phyloP scores from a whole-genome alignment of 768 basidiomycete species.

The Dacryopinax spathularia region DNA sequence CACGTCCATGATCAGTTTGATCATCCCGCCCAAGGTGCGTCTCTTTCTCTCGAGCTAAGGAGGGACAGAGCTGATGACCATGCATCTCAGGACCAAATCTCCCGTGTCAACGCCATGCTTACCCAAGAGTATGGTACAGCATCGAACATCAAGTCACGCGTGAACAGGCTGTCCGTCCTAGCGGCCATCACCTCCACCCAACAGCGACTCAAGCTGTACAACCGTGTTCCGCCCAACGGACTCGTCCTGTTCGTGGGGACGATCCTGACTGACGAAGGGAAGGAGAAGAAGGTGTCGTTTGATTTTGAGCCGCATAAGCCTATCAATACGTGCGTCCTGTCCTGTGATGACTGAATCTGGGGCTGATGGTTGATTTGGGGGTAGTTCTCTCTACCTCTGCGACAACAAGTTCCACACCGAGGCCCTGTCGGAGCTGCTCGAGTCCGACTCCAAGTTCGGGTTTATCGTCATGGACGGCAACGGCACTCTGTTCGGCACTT shows the following conservation, averaged over 20 bases:
- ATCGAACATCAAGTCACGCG: constrained; percentile 99
- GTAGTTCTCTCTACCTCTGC: constrained; percentile 89
- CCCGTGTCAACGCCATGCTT: constrained; percentile 85
- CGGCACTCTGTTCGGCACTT: constrained; percentile 87
- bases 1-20: constrained; percentile 97
- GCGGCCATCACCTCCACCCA: constrained; percentile 98
- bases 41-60: not conserved
- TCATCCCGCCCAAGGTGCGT: constrained; percentile 81
- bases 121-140: constrained; percentile 97
- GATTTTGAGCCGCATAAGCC: constrained; percentile 98
- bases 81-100: constrained; percentile 66
- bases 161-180: constrained; percentile 91
- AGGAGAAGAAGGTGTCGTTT: constrained; percentile 98
- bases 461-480: constrained; percentile 99
- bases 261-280: constrained; percentile 93
- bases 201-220: constrained; percentile 92
- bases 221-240: constrained; percentile 89
- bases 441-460: constrained; percentile 93
- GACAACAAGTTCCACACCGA: constrained; percentile 99
- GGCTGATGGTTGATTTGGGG: not conserved
- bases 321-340: constrained; percentile 73
- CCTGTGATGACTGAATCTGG: not conserved
- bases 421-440: constrained; percentile 86
- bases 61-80: not conserved
- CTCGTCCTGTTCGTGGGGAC: constrained; percentile 97